Percentiles rank a stretch among this genome's conserved stretches.
phyloP scores from a whole-genome alignment of 805 yeast genomes.

The Debaryomyces tyrocola region DNA sequence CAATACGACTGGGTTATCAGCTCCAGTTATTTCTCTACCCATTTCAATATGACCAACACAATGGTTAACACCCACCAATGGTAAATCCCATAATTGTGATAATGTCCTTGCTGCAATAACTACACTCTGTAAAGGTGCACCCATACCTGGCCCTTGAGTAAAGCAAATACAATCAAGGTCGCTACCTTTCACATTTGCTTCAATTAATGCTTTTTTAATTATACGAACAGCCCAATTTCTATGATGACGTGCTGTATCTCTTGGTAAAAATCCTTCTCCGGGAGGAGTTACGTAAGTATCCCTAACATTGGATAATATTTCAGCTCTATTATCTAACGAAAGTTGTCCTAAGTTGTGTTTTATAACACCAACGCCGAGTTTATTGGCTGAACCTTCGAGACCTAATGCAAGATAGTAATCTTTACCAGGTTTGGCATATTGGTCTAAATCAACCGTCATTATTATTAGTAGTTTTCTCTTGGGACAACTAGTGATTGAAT shows the following conservation, averaged over 20 bases:
- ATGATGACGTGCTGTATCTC: constrained; percentile 97
- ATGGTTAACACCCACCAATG: constrained; percentile 93
- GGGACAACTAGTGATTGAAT: no score
- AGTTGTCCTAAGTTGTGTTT: constrained; percentile 67
- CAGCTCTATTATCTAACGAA: constrained; percentile 60
- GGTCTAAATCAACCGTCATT: constrained; percentile 49
- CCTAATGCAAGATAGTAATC: constrained; percentile 76
- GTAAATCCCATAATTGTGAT: constrained; percentile 75
- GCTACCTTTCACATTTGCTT: constrained; percentile 49
- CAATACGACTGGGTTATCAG: constrained; percentile 92
- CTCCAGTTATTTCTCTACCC: constrained; percentile 99
- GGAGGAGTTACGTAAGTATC: constrained; percentile 96
- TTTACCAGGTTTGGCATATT: constrained; percentile 40
- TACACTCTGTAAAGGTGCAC: constrained; percentile 94
- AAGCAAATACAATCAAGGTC: constrained; percentile 84
- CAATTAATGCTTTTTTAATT: constrained; percentile 62
- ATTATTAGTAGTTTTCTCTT: constrained; percentile 6
- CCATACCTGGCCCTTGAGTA: constrained; percentile 99
- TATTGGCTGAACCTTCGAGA: constrained; percentile 96
- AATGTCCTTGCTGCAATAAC: constrained; percentile 90
- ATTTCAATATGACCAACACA: constrained; percentile 98
- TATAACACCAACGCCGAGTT: constrained; percentile 90
- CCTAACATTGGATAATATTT: constrained; percentile 83
- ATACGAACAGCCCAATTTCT: constrained; percentile 89
- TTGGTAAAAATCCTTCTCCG: constrained; percentile 95